phyloP scores from a whole-genome alignment of 148 eudicot genomes.

The Pouteria glomerata region DNA sequence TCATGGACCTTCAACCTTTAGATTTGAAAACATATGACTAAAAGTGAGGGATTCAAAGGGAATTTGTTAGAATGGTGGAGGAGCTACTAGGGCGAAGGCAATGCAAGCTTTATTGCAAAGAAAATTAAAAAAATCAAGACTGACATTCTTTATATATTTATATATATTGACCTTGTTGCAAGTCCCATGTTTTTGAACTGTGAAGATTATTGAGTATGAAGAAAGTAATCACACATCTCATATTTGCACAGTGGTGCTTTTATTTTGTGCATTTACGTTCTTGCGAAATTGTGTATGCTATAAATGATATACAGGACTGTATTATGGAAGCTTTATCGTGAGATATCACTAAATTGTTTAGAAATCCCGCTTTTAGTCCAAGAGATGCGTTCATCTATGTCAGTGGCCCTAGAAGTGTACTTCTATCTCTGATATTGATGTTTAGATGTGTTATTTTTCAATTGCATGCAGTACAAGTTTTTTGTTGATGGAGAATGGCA shows the following conservation, averaged over 20 bases:
- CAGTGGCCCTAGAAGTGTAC: not conserved
- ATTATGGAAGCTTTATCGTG: not conserved
- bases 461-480: constrained; percentile 65
- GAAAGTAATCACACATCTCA: not conserved
- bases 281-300: not conserved
- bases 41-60: too few relatives aligned
- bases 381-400: constrained; percentile 1
- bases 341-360: not conserved
- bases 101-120: too few relatives aligned
- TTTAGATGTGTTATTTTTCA: not conserved
- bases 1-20: too few relatives aligned
- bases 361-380: not conserved
- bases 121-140: too few relatives aligned
- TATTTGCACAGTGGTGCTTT: not conserved
- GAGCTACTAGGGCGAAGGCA: too few relatives aligned
- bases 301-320: not conserved
- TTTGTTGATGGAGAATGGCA: constrained; percentile 84
- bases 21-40: too few relatives aligned
- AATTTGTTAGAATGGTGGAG: too few relatives aligned
- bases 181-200: not conserved
- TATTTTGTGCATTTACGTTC: not conserved
- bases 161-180: not conserved
- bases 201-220: constrained; percentile 1
- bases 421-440: not conserved
- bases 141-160: not conserved